Base-by-base conservation (phyloP, 2,329 filamentous ascomycete species). In the Tolypocladium capitatum region DNA sequence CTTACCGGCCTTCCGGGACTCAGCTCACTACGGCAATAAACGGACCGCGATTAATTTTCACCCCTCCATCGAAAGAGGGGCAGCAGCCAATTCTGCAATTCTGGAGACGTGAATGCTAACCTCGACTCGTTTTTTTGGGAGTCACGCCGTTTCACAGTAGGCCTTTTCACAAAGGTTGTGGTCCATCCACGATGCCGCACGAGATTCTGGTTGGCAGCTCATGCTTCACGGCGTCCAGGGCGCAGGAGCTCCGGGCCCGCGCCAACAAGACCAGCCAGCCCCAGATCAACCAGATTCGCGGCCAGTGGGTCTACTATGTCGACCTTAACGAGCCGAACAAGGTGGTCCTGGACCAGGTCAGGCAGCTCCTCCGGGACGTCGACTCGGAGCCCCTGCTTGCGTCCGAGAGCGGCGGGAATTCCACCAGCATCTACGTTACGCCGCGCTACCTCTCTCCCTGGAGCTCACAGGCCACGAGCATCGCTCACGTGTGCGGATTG, bases 391-490 rank as follows among this genome's bases (percentile, higher is more conserved):
- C 60, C 31, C 50, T 56, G 33, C 40, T 55, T 33, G 50, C 58
- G 24, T 51, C 63, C 16, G 56, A 59, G 35, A 58, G 54, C 35
- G 58, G 60, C 52, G 73, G 77, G 46, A 64, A 72, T 49, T 70
- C 72, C 40, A 67, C 74, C 44, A 71, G 82, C 52, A 76, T 86
- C 62, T 87, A 89, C 62, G 75, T 95, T 49, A 81, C 78, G 43
- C 91, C 91, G 20, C 80, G 91, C 55, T 85, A 86, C 58, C 90
- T 94, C 56, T 96, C 90, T 36, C 92, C 92, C 62, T 98, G 92
- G 92, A 96, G 89, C 68, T 95, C 90, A 48, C 90, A 96, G 66
- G 91, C 90, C 28, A 95, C 91, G 43, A 91, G 82, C 63, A 96
- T 97, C 63, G 85, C 91, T 47, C 82, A 92, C 55, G 91, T 96